A percentile compares a stretch with the other conserved stretches of the same genome.
Conservation (phyloP, 441 rosid species). For the Capsella rubella region DNA sequence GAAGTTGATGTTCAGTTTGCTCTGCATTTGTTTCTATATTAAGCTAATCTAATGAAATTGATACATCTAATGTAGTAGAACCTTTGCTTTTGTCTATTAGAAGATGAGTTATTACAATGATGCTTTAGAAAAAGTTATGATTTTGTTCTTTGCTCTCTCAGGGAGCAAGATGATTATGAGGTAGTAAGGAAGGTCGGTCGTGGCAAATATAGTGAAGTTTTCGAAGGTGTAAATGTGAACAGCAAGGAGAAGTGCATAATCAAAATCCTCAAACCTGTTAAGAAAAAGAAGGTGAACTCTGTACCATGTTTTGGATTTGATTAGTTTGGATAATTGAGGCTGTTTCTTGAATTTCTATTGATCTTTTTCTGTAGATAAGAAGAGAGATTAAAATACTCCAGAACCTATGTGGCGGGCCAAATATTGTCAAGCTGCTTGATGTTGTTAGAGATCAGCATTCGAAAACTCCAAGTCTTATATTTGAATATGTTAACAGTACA, state of each 20-base stretch:
- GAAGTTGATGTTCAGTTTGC: conserved; percentile 7
- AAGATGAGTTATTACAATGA: neutral
- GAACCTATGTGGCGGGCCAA: conserved; percentile 92
- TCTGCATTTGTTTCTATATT: conserved; percentile 1
- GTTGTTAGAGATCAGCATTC: conserved; percentile 95
- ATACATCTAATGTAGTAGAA: neutral
- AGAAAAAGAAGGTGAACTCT: conserved; percentile 84
- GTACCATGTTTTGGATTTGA: conserved; percentile 16
- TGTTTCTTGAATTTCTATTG: conserved; percentile 8
- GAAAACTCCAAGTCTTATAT: conserved; percentile 94
- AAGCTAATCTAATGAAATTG: neutral
- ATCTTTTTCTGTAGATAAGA: conserved; percentile 66
- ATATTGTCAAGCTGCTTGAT: conserved; percentile 84
- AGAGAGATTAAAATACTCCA: conserved; percentile 96
- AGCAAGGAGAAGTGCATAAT: conserved; percentile 83
- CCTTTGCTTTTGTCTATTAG: neutral
- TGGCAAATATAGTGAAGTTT: conserved; percentile 95
- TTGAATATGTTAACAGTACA: conserved; percentile 91
- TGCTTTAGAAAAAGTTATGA: neutral
- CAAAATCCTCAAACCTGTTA: conserved; percentile 97
- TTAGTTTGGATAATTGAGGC: neutral
- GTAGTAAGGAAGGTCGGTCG: conserved; percentile 95
- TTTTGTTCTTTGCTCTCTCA: conserved; percentile 38
- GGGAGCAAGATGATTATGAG: conserved; percentile 93
- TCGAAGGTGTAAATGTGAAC: conserved; percentile 85